Evolutionary conservation across 2,329 filamentous ascomycete genomes (phyloP), one percentile per base, ranked within the genome.

Genomic region (Fusarium sp.): DNA sequence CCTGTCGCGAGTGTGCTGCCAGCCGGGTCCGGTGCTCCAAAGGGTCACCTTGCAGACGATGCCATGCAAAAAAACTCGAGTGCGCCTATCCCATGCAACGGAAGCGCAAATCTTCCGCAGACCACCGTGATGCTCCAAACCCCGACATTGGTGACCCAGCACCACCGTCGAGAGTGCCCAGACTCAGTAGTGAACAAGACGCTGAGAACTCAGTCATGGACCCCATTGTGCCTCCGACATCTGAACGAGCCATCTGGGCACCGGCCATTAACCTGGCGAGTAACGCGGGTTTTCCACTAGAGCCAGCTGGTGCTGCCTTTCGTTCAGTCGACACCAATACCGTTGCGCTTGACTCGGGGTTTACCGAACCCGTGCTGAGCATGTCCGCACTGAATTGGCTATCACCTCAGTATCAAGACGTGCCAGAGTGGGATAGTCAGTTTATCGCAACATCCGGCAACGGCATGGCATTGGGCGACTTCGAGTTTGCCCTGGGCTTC

Each of bases 11-110:
- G 41, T 76, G 73, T 32, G 73, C 73, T 6, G 27, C 18, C 7
- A 52, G 67, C 16, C 73, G 73, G 6, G 72, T 66, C 37, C 73
- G 73, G 16, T 76, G 73, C 35, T 71, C 73, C 10, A 76, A 66
- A 57, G 70, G 68, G 8, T 39, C 30, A 14, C 70, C 67, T 4
- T 76, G 73, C 41, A 63, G 30, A 27, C 56, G 73, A 62, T 76
- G 73, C 25, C 39, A 52, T 9, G 54, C 66, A 3, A 37, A 39
- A n/a, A 45, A 41, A 10, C 60, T 75, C 20, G 64, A 64, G 20
- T 75, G 73, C 30, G 25, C 50, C 2, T 71, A 54, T 30, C 50
- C 50, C 6, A 9, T 32, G 18, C 25, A 30, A 7, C 16, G 50
- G 14, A 54, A 54, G 27, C 50, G 50, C 7, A 54, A 54, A 11